Conservation (phyloP, 441 rosid species). For the Adansonia gregorii region DNA sequence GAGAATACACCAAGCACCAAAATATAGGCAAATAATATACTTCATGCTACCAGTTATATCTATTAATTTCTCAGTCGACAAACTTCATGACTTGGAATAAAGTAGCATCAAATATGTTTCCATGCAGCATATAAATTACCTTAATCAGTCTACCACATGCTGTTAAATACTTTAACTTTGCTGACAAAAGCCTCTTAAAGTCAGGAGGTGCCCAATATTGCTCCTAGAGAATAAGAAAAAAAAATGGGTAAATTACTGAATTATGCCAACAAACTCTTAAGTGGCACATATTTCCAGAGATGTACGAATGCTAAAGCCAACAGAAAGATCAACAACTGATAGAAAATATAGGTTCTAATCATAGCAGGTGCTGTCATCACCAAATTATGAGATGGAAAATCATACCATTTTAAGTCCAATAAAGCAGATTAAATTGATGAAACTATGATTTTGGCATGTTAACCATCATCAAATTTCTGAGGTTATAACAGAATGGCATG, state of each 20-base stretch:
- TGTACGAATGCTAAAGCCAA: not conserved
- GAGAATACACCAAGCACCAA: not conserved
- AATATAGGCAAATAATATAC: not conserved
- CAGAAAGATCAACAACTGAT: not conserved
- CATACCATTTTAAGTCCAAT: constrained; percentile 4
- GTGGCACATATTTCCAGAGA: not conserved
- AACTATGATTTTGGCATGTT: not conserved
- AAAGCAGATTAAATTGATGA: not conserved
- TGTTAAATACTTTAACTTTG: constrained; percentile 72
- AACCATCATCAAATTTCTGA: not conserved
- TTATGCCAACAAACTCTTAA: constrained; percentile 1
- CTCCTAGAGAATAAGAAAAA: constrained; percentile 51
- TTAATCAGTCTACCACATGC: constrained; percentile 67
- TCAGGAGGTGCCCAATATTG: constrained; percentile 83
- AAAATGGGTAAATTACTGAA: constrained; percentile 4
- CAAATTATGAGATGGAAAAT: constrained; percentile 9
- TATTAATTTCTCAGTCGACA: not conserved
- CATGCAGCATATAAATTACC: constrained; percentile 46
- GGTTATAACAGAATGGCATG: not conserved
- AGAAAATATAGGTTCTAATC: not conserved
- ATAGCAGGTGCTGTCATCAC: constrained; percentile 8
- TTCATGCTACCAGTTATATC: not conserved
- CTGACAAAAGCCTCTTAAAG: constrained; percentile 77
- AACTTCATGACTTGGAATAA: not conserved
- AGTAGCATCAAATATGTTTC: not conserved